These are phyloP conservation scores for Fomitopsis pulvina DNA, from an alignment of 768 basidiomycete genomes.

Conservation along the genomic window DNA sequence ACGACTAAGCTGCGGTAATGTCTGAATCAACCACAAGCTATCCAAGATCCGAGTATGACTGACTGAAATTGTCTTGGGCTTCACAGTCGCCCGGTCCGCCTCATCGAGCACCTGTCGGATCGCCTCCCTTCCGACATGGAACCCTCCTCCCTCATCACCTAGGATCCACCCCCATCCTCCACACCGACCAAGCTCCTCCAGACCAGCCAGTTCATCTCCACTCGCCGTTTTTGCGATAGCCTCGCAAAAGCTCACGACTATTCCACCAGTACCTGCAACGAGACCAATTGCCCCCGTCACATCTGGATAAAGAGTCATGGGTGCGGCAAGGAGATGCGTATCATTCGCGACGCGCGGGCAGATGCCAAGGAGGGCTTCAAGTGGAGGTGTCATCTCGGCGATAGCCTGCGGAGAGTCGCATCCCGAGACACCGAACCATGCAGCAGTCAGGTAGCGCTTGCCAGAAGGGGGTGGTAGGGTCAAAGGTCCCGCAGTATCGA, in stretches of 20 bases:
- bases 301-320: constrained; percentile 55
- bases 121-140: constrained; percentile 70
- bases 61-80: constrained; percentile 2
- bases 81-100: constrained; percentile 42
- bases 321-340: constrained; percentile 77
- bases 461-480: constrained; percentile 21
- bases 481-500: neutral
- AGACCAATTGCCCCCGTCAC: constrained; percentile 60
- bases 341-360: constrained; percentile 68
- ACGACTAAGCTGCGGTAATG: neutral
- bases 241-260: constrained; percentile 52
- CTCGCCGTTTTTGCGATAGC: neutral
- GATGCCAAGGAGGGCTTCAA: constrained; percentile 54
- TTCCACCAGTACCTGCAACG: constrained; percentile 80
- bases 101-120: constrained; percentile 60
- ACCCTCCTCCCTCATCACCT: constrained; percentile 82
- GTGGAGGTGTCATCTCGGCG: constrained; percentile 42
- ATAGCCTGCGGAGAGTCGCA: constrained; percentile 68
- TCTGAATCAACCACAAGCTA: neutral
- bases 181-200: constrained; percentile 59
- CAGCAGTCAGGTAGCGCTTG: constrained; percentile 47
- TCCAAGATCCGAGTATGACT: neutral
- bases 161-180: constrained; percentile 86
- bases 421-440: constrained; percentile 82
- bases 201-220: constrained; percentile 29